phyloP scores from a whole-genome alignment of 352 stramenopile genomes.

The Pythium monospermum region DNA sequence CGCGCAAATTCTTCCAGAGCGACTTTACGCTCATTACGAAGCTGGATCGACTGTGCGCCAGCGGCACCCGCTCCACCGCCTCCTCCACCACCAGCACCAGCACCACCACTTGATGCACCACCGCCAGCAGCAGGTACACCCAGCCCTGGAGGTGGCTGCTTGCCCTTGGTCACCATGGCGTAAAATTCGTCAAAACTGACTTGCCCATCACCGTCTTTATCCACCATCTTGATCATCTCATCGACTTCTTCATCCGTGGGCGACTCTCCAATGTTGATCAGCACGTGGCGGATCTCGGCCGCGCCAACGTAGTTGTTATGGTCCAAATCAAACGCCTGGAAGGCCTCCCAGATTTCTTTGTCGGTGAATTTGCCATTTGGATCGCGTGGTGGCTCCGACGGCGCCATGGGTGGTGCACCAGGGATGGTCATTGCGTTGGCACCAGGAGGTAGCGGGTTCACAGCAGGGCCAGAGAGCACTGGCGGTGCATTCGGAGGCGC shows the following conservation, averaged over 20 bases:
- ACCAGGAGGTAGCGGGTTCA: slow-evolving; percentile 55
- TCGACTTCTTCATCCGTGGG: slow-evolving; percentile 94
- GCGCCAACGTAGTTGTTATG: slow-evolving; percentile 92
- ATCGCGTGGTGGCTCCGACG: slow-evolving; percentile 76
- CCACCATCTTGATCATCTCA: slow-evolving; percentile 92
- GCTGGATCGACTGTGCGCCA: slow-evolving; percentile 79
- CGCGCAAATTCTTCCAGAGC: slow-evolving; percentile 91
- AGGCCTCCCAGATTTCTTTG: slow-evolving; percentile 89
- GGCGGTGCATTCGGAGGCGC: slow-evolving; percentile 47
- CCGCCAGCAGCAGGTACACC: slow-evolving; percentile 30
- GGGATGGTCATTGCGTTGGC: slow-evolving; percentile 49
- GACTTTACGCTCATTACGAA: slow-evolving; percentile 90
- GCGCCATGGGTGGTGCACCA: slow-evolving; percentile 44
- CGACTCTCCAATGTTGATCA: slow-evolving; percentile 95
- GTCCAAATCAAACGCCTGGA: slow-evolving; percentile 92
- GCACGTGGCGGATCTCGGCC: slow-evolving; percentile 88
- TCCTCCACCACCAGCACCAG: slow-evolving; percentile 26
- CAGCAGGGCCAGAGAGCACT: slow-evolving; percentile 55
- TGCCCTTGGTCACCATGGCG: slow-evolving; percentile 88
- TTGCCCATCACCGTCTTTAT: slow-evolving; percentile 91
- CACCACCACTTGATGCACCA: too few species aligned
- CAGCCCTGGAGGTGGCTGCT: slow-evolving; percentile 86
- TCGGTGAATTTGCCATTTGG: slow-evolving; percentile 91
- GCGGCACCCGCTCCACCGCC: slow-evolving; percentile 23
- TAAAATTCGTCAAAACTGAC: slow-evolving; percentile 91